Evolutionary conservation across 2,329 filamentous ascomycete species (phyloP), one percentile per base, ranked within the genome.

Genomic region (Cryoendolithus antarcticus): DNA sequence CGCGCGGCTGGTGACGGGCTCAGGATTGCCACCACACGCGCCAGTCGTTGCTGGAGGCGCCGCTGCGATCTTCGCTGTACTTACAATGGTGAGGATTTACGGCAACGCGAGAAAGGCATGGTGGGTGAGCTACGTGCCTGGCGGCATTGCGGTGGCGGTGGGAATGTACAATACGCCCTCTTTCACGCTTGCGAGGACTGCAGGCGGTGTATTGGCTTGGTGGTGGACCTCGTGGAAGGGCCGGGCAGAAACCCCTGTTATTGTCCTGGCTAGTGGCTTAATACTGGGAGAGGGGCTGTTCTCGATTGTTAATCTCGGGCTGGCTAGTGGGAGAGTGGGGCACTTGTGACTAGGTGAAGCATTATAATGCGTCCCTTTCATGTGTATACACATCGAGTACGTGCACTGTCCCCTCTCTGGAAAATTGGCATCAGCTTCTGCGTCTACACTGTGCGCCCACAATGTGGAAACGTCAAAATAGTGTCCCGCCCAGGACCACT

Each of bases 151-250:
- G 2, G 89, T 98, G 12, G 91, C 91, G 30, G 86, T 95, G 52
- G 88, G 91, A 35, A 98, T 98, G 77, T 98, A 96, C 63, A 98
- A 96, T 53, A 86, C 89, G 1, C 91, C 91, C 0, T 93, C 86
- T 0, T 98, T 98, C 57, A 98, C 91, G 0, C 67, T 98, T 30
- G 88, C 91, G 1, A 70, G 91, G 45, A 83, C 86, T 0, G 75
- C 85, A 7, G 91, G 91, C 2, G 91, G 91, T 0, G 46, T 79
- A 32, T 62, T 80, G 38, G 79, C 76, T 46, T 86, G 82, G 71
- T 91, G 82, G 63, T 95, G 86, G 86, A 69, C 67, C 38, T 64
- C 61, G 6, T 68, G 66, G 49, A 65, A 58, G 55, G 63, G 59
- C 56, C 62, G 57, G 58, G 65, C 68, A 52, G 82, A 80, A 52